Base-by-base conservation (phyloP, 305 asterid species). In the Fraxinus sp. region DNA sequence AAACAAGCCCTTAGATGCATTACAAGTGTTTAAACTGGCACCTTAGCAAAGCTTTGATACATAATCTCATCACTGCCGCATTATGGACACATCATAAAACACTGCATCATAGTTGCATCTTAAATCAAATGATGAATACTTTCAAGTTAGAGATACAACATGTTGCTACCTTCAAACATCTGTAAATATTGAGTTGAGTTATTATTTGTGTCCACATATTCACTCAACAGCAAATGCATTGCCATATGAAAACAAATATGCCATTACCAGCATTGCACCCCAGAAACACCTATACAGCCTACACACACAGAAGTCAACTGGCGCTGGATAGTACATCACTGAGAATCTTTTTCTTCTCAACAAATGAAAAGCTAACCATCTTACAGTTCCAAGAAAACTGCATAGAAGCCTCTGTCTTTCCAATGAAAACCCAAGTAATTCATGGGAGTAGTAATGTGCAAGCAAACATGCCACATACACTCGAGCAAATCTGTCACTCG, bases 361-460 rank as follows among this genome's bases (percentile, higher is more conserved):
- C 5, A 76, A 9, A 52, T 70, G 32, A 74, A 55, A 78, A 79
- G 73, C 76, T 79, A 24, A 81, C 77, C 79, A 78, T 79, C 80
- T 71, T 62, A 32, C 79, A 35, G 36, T 64, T 75, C 71, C 79
- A 71, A 78, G 79, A 73, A 82, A 74, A 68, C 46, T 22, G 44
- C 73, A 28, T 13, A 33, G 81, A 36, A 13, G n/a, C 35, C 76
- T 62, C 76, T 62, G 59, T 68, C 49, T 78, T 82, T 71, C 85
- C 66, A 78, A 75, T 22, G 72, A 80, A 80, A 86, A 83, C 78
- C 83, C 39, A 55, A 82, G 71, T 83, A 57, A 84, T 78, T 37
- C 8, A 76, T 72, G 73, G 64, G 83, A 64, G 82, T 13, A 74
- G 82, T 80, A 36, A 78, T 46, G 79, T 57, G 20, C 86, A 83